Conservation (phyloP, 345 rosid species). For the Eucalyptus paniculata region DNA sequence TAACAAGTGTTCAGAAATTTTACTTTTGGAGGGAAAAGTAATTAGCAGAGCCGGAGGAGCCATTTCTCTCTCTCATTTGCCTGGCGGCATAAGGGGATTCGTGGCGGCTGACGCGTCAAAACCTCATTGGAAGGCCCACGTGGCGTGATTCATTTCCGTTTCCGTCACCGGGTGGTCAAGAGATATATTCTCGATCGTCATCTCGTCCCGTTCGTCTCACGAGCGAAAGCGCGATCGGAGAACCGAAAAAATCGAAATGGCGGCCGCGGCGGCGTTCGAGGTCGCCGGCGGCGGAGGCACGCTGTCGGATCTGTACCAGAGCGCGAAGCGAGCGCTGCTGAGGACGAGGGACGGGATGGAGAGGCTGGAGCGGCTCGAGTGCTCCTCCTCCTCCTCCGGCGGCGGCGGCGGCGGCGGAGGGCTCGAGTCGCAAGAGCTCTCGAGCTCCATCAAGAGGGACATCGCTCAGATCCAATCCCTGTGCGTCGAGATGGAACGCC, state of each 20-base stretch:
- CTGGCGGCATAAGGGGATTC: not conserved
- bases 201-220: not conserved
- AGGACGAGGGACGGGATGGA: conserved; percentile 79
- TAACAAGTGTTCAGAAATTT: not conserved
- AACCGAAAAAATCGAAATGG: not conserved
- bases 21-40: not conserved
- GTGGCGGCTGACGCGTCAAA: not conserved
- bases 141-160: not conserved
- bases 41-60: not conserved
- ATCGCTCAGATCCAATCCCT: conserved; percentile 62
- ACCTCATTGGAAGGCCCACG: not conserved
- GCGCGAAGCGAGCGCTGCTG: conserved; percentile 42
- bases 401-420: conserved; percentile 32
- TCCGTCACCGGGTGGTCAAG: not conserved
- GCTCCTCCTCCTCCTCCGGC: conserved; percentile 37
- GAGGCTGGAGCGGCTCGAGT: conserved; percentile 64
- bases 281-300: conserved; percentile 44
- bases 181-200: not conserved
- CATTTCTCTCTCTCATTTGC: not conserved
- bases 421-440: conserved; percentile 64
- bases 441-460: conserved; percentile 56
- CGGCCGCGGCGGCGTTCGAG: not conserved
- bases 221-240: not conserved
- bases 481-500: conserved; percentile 67
- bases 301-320: conserved; percentile 54